A percentile compares a stretch with the other conserved stretches of the same genome.
Evolutionary conservation across 148 eudicot species (phyloP).

Genomic region (Rheum nobile): DNA sequence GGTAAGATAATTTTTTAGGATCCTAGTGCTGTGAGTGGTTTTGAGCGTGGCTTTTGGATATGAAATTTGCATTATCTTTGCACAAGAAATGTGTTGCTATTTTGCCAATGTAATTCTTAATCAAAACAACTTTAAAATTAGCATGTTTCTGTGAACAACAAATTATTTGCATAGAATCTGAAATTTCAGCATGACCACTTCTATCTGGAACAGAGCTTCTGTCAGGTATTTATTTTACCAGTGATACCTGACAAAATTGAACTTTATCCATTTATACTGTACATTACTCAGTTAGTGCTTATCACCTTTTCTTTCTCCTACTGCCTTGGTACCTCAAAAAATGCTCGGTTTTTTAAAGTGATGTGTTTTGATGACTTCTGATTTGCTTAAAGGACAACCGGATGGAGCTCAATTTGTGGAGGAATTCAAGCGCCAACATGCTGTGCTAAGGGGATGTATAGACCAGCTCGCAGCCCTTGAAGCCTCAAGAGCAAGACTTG

Average conservation of each 20-base stretch:
- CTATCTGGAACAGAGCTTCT: background rate
- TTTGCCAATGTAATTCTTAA: background rate
- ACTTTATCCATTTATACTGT: background rate
- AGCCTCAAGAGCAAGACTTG: slow-evolving; percentile 63
- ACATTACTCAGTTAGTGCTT: background rate
- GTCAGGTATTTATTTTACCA: background rate
- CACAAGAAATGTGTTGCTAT: background rate
- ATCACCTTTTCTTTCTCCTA: background rate
- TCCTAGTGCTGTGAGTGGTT: background rate
- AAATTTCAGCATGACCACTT: background rate
- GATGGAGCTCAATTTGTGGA: slow-evolving; percentile 36
- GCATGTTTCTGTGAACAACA: background rate
- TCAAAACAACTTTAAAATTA: background rate
- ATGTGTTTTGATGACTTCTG: background rate
- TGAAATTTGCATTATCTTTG: background rate
- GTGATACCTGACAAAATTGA: background rate
- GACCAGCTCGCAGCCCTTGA: slow-evolving; percentile 61
- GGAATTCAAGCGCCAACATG: slow-evolving; percentile 70
- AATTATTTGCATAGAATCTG: background rate
- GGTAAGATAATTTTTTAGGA: background rate
- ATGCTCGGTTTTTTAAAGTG: background rate
- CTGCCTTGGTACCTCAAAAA: background rate
- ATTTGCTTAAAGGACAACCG: slow-evolving; percentile 23
- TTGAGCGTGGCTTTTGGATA: background rate
- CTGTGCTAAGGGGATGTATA: slow-evolving; percentile 57